phyloP scores from a whole-genome alignment of 441 rosid genomes.

The Arabidopsis lyrata region DNA sequence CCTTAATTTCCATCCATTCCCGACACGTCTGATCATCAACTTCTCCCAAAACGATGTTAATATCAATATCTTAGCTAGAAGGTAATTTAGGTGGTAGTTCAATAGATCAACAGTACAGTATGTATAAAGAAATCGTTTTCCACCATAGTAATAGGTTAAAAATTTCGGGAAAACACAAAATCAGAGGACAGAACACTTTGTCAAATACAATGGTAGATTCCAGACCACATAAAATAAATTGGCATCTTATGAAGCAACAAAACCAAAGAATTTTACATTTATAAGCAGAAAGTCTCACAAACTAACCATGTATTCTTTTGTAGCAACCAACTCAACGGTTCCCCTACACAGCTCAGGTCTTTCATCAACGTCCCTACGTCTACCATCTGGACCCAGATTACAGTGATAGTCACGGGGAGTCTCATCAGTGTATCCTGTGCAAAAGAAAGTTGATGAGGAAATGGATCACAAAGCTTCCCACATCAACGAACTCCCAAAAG shows the following conservation, averaged over 20 bases:
- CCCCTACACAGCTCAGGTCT: constrained; percentile 98
- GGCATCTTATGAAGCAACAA: constrained; percentile 11
- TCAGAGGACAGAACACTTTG: constrained; percentile 25
- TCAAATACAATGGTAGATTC: constrained; percentile 22
- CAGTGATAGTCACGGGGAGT: constrained; percentile 96
- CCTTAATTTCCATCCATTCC: constrained; percentile 9
- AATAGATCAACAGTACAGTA: constrained; percentile 22
- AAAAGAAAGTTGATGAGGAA: constrained; percentile 30
- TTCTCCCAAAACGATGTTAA: constrained; percentile 4
- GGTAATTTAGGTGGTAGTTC: constrained; percentile 19
- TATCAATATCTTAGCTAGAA: constrained; percentile 26
- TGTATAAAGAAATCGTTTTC: not conserved
- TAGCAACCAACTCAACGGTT: constrained; percentile 90
- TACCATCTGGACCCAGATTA: constrained; percentile 98
- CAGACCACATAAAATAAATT: constrained; percentile 11
- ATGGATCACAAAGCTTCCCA: constrained; percentile 6
- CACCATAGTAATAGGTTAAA: constrained; percentile 12
- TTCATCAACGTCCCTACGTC: constrained; percentile 97
- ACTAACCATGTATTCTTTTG: constrained; percentile 91
- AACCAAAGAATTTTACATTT: constrained; percentile 11
- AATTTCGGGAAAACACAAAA: constrained; percentile 12
- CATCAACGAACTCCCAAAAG: not conserved
- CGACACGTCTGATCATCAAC: constrained; percentile 21
- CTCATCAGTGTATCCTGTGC: constrained; percentile 84
- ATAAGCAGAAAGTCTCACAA: constrained; percentile 33